Evolutionary conservation across 202 grass and related monocot genomes (phyloP), one percentile per base, ranked within the genome.

Genomic region (Zoysia matrella): DNA sequence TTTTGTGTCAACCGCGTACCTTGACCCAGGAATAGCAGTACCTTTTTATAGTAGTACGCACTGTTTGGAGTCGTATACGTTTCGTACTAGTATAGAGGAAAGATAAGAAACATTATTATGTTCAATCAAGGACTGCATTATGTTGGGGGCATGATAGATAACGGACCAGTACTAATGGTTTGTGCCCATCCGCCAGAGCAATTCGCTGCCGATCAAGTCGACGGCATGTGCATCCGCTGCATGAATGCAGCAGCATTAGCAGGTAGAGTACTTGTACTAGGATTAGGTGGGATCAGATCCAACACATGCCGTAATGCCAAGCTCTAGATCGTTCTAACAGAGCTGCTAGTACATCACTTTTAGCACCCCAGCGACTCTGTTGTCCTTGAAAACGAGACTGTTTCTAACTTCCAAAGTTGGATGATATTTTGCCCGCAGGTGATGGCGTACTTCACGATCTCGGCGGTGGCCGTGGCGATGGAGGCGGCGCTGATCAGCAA

Each of bases 371-470:
- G 46, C 45, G 45, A 5, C 45, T 5, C 3, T 5, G 11, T 18
- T 65, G 49, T 74, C 57, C 50, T 46, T 84, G 13, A 11, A 15
- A 71, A 40, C 36, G 40, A 46, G 71, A 44, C 49, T 53, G 44
- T 53, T 40, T 73, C 77, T 44, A 73, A 57, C 62, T 5, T 2
- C 7, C 8, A 3, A 11, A 39, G 3, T 36, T 61, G 13, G 22
- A 22, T 22, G 22, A 57, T 57, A 51, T 47, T 67, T 1, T 0
- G 42, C 47, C 55, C 22, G 72, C 87, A 97, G 94, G 73, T 82
- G 80, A 91, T 93, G 81, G 83, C 94, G 8, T 97, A 97, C 52
- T 30, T 89, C 6, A 84, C 85, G 11, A 74, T 92, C 42, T 79
- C 90, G 1, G 90, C 94, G 47, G 62, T 92, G 71, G 83, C 92